Percentiles rank a stretch among this genome's conserved stretches.
These are phyloP conservation scores for Plasmodium gaboni DNA, from an alignment of 169 alveolate genomes.

Conservation along the genomic window DNA sequence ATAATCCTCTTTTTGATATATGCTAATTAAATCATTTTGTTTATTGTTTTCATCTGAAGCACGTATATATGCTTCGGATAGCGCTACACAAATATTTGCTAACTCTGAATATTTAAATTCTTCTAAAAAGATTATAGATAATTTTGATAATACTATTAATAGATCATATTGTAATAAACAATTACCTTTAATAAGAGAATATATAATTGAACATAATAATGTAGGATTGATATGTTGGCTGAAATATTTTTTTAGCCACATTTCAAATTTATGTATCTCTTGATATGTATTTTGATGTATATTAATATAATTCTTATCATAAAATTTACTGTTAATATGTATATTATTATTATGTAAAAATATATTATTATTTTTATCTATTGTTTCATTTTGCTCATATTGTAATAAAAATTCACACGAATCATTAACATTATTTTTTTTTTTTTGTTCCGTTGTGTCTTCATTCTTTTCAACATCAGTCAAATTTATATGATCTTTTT, in stretches of 20 bases:
- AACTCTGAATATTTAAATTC: constrained; percentile 47
- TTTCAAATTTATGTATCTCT: constrained; percentile 11
- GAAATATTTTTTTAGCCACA: constrained; percentile 16
- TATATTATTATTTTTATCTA: neutral
- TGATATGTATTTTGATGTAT: neutral
- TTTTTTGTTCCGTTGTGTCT: too few relatives aligned
- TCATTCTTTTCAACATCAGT: neutral
- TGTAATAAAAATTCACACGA: too few relatives aligned
- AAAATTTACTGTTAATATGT: neutral
- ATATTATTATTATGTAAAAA: too few relatives aligned
- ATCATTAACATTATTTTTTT: too few relatives aligned
- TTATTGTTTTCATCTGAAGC: constrained; percentile 67
- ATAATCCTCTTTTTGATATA: constrained; percentile 6
- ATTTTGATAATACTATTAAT: constrained; percentile 53
- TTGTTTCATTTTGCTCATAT: too few relatives aligned
- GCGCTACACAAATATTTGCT: constrained; percentile 57
- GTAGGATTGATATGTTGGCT: constrained; percentile 46
- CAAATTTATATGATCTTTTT: neutral
- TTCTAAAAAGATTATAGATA: constrained; percentile 43
- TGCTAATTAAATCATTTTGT: constrained; percentile 17
- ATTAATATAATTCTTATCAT: neutral
- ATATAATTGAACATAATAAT: constrained; percentile 56
- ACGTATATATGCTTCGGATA: constrained; percentile 56
- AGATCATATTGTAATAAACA: constrained; percentile 55
- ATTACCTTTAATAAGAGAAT: constrained; percentile 71